Conservation (phyloP, 2,329 filamentous ascomycete genomes). For the Sarocladiaceae sp. region DNA sequence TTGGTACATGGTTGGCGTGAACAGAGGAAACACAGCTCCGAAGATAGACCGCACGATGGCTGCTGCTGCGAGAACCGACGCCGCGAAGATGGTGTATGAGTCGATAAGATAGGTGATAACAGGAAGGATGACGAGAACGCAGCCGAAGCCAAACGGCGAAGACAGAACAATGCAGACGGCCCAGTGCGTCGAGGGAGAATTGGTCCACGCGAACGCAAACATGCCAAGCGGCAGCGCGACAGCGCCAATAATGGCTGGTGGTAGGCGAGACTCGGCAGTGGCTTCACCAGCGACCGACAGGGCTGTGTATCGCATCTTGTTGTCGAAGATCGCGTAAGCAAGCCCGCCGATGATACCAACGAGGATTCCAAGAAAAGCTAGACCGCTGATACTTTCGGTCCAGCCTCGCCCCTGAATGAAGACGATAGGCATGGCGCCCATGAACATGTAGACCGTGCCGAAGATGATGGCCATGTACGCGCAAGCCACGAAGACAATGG, state of each 20-base stretch:
- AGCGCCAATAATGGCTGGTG: slow-evolving; percentile 48
- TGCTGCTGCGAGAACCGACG: slow-evolving; percentile 61
- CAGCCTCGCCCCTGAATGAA: slow-evolving; percentile 55
- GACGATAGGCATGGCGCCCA: slow-evolving; percentile 56
- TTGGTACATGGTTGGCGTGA: slow-evolving; percentile 1
- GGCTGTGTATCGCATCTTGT: slow-evolving; percentile 35
- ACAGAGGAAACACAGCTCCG: slow-evolving; percentile 54
- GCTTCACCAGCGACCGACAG: no score
- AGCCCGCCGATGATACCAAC: slow-evolving; percentile 57
- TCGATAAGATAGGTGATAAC: slow-evolving; percentile 52
- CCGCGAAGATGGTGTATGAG: slow-evolving; percentile 60
- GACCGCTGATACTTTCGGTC: slow-evolving; percentile 51
- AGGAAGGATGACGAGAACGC: slow-evolving; percentile 48
- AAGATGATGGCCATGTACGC: slow-evolving; percentile 60
- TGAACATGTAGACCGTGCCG: slow-evolving; percentile 51
- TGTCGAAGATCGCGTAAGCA: slow-evolving; percentile 22
- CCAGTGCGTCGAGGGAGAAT: slow-evolving; percentile 41
- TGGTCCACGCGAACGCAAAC: slow-evolving; percentile 55
- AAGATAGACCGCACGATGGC: slow-evolving; percentile 61
- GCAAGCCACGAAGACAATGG: slow-evolving; percentile 58
- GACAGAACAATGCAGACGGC: slow-evolving; percentile 34
- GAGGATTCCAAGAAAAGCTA: slow-evolving; percentile 62
- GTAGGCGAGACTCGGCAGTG: slow-evolving; percentile 53
- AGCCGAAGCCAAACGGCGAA: slow-evolving; percentile 26
- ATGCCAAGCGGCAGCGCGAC: slow-evolving; percentile 47